Evolutionary conservation across 192 early-diverging fungal genomes (phyloP), one percentile per base, ranked within the genome.

Genomic region (Backusella tarrabulga): DNA sequence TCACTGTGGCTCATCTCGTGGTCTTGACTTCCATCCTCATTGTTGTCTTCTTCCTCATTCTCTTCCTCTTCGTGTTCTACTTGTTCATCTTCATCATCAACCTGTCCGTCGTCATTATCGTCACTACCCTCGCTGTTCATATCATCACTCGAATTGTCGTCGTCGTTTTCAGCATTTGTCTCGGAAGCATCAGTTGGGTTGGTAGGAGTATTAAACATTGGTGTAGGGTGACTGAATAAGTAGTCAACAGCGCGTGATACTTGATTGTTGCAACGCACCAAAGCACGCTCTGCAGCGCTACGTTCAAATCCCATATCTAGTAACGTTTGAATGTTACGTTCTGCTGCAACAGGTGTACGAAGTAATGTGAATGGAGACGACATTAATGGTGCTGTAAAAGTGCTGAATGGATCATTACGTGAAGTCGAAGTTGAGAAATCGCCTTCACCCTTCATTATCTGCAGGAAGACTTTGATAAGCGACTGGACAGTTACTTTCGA

Each of bases 221-320:
- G 73, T 63, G 38, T 77, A 26, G 90, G 93, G 74, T 95, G 89
- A 12, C 87, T 90, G 6, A 98, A 77, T 34, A 99, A 79, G 70
- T 96, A 96, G 35, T 99, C 95, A 1, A 94, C 90, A 0, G 97
- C 97, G 19, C 94, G 86, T 21, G 86, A 86, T 5, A 97, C 83
- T 69, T 93, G 93, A 75, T 94, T 94, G n/a, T 83, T 85, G 69
- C 89, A 92, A 2, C 95, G 89, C 34, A 91, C 85, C 36, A 99
- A 80, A 5, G 96, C 96, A 26, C 81, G 85, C 76, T 93, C 94
- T 1, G 96, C 95, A 11, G 91, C 92, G 21, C 85, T 83, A 12
- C 91, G 86, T 4, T 92, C 83, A 79, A 97, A 99, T 0, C 97
- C 97, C 95, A 99, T 95, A 29, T 94, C 91, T 15, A 92, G 80